These are phyloP conservation scores for Grosmannia clavigera DNA, from an alignment of 2,329 filamentous ascomycete genomes.

Conservation along the genomic window DNA sequence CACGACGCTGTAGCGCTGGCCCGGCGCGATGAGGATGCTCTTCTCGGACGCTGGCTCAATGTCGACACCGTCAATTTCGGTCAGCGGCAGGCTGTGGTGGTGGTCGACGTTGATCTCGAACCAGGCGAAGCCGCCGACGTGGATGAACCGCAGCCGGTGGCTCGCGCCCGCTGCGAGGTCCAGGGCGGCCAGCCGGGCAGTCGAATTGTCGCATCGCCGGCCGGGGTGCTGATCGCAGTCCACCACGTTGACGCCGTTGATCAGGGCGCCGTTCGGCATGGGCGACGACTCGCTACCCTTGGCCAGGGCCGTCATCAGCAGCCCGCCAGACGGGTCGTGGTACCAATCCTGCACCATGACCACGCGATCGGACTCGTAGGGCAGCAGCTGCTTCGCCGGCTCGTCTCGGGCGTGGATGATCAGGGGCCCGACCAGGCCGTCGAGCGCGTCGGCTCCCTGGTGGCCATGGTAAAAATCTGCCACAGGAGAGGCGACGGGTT, in stretches of 20 bases:
- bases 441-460: conserved; percentile 53
- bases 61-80: conserved; percentile 59
- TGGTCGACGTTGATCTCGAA: conserved; percentile 61
- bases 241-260: conserved; percentile 48
- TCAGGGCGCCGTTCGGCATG: conserved; percentile 54
- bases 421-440: conserved; percentile 48
- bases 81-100: conserved; percentile 39
- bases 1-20: conserved; percentile 58
- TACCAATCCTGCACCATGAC: conserved; percentile 62
- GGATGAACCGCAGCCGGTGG: conserved; percentile 57
- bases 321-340: conserved; percentile 37
- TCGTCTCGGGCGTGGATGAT: conserved; percentile 49
- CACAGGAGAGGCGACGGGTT: neutral
- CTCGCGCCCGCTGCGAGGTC: conserved; percentile 38
- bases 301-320: conserved; percentile 40
- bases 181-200: conserved; percentile 26
- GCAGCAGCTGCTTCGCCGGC: conserved; percentile 30
- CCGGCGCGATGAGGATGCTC: conserved; percentile 53
- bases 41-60: conserved; percentile 46
- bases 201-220: conserved; percentile 31
- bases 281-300: conserved; percentile 45
- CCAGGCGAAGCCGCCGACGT: conserved; percentile 58
- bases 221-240: conserved; percentile 25
- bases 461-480: conserved; percentile 67
- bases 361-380: conserved; percentile 52